Percentiles rank a stretch among this genome's conserved stretches.
Conservation (phyloP, 2,329 filamentous ascomycete genomes). For the Ceratocystis smalleyi region DNA sequence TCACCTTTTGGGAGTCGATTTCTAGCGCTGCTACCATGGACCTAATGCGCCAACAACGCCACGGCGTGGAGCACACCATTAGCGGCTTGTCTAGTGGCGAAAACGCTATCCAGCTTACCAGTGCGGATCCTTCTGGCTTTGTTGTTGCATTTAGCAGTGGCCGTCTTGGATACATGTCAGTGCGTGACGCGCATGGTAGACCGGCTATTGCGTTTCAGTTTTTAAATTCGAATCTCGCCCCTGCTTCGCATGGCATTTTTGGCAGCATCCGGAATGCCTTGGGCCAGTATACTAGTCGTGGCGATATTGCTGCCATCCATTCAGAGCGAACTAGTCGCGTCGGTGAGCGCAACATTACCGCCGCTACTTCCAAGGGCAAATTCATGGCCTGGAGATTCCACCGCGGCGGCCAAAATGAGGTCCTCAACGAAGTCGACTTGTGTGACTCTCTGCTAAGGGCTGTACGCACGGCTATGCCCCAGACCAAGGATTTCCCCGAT, state of each 20-base stretch:
- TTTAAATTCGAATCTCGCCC: constrained; percentile 46
- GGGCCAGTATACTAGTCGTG: constrained; percentile 51
- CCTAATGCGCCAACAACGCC: constrained; percentile 66
- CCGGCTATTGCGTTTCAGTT: constrained; percentile 66
- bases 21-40: constrained; percentile 74
- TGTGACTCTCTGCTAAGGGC: constrained; percentile 47
- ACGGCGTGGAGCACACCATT: constrained; percentile 61
- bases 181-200: constrained; percentile 76
- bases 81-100: constrained; percentile 66
- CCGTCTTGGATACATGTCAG: constrained; percentile 68
- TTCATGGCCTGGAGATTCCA: constrained; percentile 80
- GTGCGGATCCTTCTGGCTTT: constrained; percentile 74
- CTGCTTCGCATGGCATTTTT: constrained; percentile 51
- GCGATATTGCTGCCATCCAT: constrained; percentile 65
- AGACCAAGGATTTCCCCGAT: constrained; percentile 33
- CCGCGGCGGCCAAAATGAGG: constrained; percentile 67
- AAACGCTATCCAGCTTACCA: constrained; percentile 58
- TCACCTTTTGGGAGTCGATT: constrained; percentile 92
- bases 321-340: constrained; percentile 55
- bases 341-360: constrained; percentile 72
- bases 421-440: constrained; percentile 56
- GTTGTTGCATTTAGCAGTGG: constrained; percentile 74
- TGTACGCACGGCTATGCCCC: constrained; percentile 40
- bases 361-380: constrained; percentile 60
- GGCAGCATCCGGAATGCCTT: constrained; percentile 68